phyloP scores from a whole-genome alignment of 2,329 filamentous ascomycete species.

The Hyphodiscus sp. region DNA sequence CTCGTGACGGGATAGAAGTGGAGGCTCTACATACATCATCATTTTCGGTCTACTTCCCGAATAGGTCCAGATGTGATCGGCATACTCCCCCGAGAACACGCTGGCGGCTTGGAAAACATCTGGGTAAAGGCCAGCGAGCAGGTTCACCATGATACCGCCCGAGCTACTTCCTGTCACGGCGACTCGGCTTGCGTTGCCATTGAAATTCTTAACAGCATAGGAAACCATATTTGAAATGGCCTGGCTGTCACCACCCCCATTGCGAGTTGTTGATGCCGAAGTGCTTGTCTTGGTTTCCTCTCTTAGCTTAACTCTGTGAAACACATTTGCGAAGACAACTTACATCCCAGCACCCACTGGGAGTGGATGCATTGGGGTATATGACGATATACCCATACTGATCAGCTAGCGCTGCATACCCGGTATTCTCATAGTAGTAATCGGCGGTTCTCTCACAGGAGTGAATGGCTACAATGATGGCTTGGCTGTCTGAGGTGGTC shows the following conservation, averaged over 20 bases:
- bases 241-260: slow-evolving; percentile 50
- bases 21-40: slow-evolving; percentile 4
- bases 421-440: slow-evolving; percentile 23
- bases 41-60: slow-evolving; percentile 3
- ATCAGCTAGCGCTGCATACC: slow-evolving; percentile 48
- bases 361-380: slow-evolving; percentile 48
- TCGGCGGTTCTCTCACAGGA: slow-evolving; percentile 36
- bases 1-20: background rate
- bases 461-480: slow-evolving; percentile 25
- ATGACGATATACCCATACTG: slow-evolving; percentile 53
- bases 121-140: slow-evolving; percentile 41
- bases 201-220: slow-evolving; percentile 46
- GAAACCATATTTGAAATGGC: slow-evolving; percentile 53
- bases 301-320: too few species aligned
- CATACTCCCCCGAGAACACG: slow-evolving; percentile 38
- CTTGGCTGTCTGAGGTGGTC: slow-evolving; percentile 11
- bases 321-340: slow-evolving; percentile 30
- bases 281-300: background rate
- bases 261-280: slow-evolving; percentile 40
- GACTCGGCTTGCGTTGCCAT: slow-evolving; percentile 43
- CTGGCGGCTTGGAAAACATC: slow-evolving; percentile 41
- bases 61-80: slow-evolving; percentile 28
- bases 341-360: slow-evolving; percentile 54
- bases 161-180: slow-evolving; percentile 42
- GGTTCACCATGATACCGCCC: slow-evolving; percentile 47